These are phyloP conservation scores for Ophiostoma populinum DNA, from an alignment of 2,329 filamentous ascomycete genomes.

Conservation along the genomic window DNA sequence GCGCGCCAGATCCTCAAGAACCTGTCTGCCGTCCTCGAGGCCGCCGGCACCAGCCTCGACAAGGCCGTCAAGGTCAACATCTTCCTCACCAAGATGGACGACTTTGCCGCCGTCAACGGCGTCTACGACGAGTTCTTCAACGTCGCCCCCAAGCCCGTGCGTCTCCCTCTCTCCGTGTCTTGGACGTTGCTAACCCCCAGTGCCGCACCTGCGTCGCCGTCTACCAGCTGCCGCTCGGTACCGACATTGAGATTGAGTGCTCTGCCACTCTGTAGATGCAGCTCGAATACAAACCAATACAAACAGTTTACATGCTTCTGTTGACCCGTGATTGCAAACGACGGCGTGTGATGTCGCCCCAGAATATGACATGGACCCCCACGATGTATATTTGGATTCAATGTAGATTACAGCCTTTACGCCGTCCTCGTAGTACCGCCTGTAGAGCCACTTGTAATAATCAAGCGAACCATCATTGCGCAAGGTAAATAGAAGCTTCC, in stretches of 20 bases:
- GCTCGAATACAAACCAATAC: too few species aligned
- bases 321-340: too few species aligned
- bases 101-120: slow-evolving; percentile 43
- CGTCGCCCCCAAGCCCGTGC: slow-evolving; percentile 27
- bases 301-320: too few species aligned
- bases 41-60: slow-evolving; percentile 37
- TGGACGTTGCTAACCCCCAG: slow-evolving; percentile 12
- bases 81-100: slow-evolving; percentile 46
- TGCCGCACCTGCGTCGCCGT: slow-evolving; percentile 55
- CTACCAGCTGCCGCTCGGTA: slow-evolving; percentile 51
- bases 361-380: too few species aligned
- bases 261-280: slow-evolving; percentile 15
- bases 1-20: slow-evolving; percentile 40
- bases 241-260: slow-evolving; percentile 61
- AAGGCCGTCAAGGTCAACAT: slow-evolving; percentile 52
- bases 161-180: slow-evolving; percentile 10
- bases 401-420: too few species aligned
- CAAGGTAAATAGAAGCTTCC: too few species aligned
- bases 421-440: too few species aligned
- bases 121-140: slow-evolving; percentile 33
- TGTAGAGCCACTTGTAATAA: too few species aligned
- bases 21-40: slow-evolving; percentile 39
- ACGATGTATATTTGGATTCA: too few species aligned
- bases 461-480: too few species aligned
- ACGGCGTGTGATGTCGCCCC: too few species aligned